These are phyloP conservation scores for Russula abietina DNA, from an alignment of 768 basidiomycete species.

Conservation along the genomic window DNA sequence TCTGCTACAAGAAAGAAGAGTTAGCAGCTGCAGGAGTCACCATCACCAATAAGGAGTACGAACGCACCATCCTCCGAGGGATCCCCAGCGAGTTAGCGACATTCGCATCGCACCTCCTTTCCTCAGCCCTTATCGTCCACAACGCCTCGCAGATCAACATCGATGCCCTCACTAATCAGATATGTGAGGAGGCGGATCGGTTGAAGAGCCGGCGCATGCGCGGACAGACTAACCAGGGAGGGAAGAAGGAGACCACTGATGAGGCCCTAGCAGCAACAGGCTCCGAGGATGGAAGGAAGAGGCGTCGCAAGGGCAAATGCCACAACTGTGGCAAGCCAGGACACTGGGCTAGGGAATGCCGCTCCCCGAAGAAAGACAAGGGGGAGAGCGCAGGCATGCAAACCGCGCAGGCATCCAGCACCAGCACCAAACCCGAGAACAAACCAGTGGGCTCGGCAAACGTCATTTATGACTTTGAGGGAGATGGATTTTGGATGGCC, in stretches of 20 bases:
- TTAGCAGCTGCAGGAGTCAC: not conserved
- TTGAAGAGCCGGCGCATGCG: not conserved
- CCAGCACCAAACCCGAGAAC: no score
- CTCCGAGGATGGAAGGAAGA: not conserved
- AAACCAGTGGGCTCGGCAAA: no score
- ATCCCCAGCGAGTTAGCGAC: not conserved
- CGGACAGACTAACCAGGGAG: no score
- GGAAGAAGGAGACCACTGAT: not conserved
- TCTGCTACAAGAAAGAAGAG: not conserved
- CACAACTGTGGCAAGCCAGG: not conserved
- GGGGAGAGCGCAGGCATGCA: no score
- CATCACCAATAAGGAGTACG: not conserved
- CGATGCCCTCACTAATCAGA: not conserved
- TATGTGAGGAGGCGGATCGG: not conserved
- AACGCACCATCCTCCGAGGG: not conserved
- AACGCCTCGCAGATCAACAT: not conserved
- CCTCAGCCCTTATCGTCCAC: not conserved
- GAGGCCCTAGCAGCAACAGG: not conserved
- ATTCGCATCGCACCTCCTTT: not conserved
- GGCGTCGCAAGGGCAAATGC: constrained; percentile 7
- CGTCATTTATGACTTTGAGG: no score
- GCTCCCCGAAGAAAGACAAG: no score
- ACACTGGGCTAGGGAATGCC: not conserved
- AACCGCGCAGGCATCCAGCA: no score
- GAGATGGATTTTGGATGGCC: no score